phyloP scores from a whole-genome alignment of 176 grass and related monocot genomes.

The Hsuehochloa calcarea region DNA sequence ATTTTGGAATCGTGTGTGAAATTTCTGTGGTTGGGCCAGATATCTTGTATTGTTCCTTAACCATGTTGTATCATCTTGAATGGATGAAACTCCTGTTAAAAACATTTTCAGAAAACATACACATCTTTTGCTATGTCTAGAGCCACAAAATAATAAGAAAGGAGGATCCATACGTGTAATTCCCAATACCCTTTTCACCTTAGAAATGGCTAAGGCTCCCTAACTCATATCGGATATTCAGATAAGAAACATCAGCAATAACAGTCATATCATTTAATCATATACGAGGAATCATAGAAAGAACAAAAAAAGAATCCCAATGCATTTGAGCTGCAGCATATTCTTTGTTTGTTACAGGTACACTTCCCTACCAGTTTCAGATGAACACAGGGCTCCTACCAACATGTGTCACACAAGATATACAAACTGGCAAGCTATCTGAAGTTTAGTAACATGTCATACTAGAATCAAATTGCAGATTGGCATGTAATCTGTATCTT shows the following conservation, averaged over 20 bases:
- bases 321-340: not conserved
- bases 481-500: not conserved
- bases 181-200: not conserved
- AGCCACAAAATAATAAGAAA: too few relatives aligned
- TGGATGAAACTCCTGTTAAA: not conserved
- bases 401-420: not conserved
- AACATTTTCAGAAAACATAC: too few relatives aligned
- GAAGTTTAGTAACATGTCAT: not conserved
- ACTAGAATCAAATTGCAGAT: not conserved
- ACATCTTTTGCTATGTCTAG: too few relatives aligned
- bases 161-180: too few relatives aligned
- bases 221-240: not conserved
- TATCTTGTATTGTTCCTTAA: not conserved
- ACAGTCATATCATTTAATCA: not conserved
- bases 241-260: not conserved
- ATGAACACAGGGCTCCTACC: not conserved
- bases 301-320: not conserved
- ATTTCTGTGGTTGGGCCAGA: not conserved
- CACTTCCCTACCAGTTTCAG: not conserved
- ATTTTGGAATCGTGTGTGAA: not conserved
- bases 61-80: not conserved
- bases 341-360: not conserved
- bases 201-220: not conserved
- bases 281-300: not conserved
- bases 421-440: not conserved